Evolutionary conservation across 2,329 filamentous ascomycete genomes (phyloP).

Genomic region (Cercospora citrullina): DNA sequence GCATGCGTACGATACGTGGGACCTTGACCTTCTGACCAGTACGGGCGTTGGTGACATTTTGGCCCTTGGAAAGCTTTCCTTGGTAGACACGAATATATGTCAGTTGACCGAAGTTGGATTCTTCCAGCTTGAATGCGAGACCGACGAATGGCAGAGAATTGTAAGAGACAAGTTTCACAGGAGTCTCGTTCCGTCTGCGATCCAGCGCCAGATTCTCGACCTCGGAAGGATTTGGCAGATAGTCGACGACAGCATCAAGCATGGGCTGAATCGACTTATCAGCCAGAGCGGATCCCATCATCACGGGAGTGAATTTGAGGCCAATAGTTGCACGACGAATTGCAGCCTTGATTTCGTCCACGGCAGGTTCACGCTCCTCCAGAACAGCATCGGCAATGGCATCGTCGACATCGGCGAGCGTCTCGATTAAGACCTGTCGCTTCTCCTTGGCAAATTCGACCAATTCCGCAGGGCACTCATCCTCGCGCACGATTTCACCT

Average conservation of each 20-base stretch:
- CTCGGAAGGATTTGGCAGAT: constrained; percentile 86
- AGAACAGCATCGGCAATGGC: constrained; percentile 95
- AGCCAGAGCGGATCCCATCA: constrained; percentile 94
- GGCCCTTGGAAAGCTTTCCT: constrained; percentile 81
- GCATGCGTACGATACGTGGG: constrained; percentile 97
- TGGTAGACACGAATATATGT: constrained; percentile 99
- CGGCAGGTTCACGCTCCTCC: constrained; percentile 77
- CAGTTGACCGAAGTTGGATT: constrained; percentile 96
- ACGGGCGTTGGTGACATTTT: constrained; percentile 89
- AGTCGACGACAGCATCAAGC: constrained; percentile 95
- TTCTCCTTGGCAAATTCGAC: constrained; percentile 77
- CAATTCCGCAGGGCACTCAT: constrained; percentile 80
- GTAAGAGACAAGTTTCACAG: constrained; percentile 87
- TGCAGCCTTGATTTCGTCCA: constrained; percentile 83
- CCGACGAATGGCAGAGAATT: constrained; percentile 92
- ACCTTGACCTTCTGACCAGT: constrained; percentile 96
- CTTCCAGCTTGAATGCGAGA: constrained; percentile 96
- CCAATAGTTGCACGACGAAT: constrained; percentile 87
- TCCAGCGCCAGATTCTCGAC: constrained; percentile 89
- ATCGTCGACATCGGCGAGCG: constrained; percentile 94
- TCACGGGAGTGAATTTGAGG: constrained; percentile 87
- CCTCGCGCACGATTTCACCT: constrained; percentile 74
- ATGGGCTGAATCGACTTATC: constrained; percentile 96
- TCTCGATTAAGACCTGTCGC: constrained; percentile 84
- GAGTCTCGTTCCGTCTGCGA: constrained; percentile 71